Percentiles rank a stretch among this genome's conserved stretches.
phyloP scores from a whole-genome alignment of 2,329 filamentous ascomycete species.

The Calcarisporium arbuscula region DNA sequence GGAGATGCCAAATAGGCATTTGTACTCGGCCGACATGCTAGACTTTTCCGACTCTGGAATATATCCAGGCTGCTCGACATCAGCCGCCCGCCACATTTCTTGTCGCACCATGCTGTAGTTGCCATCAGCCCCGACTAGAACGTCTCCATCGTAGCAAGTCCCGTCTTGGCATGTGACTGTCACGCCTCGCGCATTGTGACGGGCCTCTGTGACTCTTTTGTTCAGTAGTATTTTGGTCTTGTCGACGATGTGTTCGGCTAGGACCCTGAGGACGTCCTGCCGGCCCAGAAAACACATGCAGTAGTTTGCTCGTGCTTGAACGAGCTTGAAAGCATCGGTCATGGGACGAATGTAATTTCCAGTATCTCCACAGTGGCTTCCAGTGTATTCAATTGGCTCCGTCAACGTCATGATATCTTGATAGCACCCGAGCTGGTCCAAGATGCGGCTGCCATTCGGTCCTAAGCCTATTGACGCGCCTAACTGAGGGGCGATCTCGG shows the following conservation, averaged over 20 bases:
- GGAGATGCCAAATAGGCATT: slow-evolving; percentile 31
- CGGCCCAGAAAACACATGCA: slow-evolving; percentile 26
- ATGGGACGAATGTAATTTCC: too few relatives aligned
- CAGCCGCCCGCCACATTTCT: slow-evolving; percentile 18
- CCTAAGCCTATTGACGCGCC: slow-evolving; percentile 42
- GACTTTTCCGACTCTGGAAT: background rate
- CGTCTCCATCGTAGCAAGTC: slow-evolving; percentile 18
- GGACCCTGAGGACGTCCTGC: slow-evolving; percentile 22
- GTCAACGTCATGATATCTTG: slow-evolving; percentile 20
- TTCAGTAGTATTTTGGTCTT: slow-evolving; percentile 13
- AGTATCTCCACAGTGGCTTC: too few relatives aligned
- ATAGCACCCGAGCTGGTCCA: slow-evolving; percentile 39
- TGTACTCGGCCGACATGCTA: slow-evolving; percentile 16
- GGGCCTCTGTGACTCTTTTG: background rate
- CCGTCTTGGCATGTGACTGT: slow-evolving; percentile 11
- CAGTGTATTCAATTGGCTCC: too few relatives aligned
- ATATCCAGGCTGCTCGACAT: too few relatives aligned
- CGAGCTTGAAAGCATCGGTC: too few relatives aligned
- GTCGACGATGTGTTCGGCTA: slow-evolving; percentile 24
- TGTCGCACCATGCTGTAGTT: slow-evolving; percentile 29
- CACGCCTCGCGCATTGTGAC: slow-evolving; percentile 4
- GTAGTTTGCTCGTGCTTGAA: too few relatives aligned
- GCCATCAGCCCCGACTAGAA: slow-evolving; percentile 33
- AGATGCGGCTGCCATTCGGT: slow-evolving; percentile 35
- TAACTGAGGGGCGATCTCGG: slow-evolving; percentile 33